These are phyloP conservation scores for Oryza brachyantha DNA, from an alignment of 176 grass and related monocot genomes.

Conservation along the genomic window DNA sequence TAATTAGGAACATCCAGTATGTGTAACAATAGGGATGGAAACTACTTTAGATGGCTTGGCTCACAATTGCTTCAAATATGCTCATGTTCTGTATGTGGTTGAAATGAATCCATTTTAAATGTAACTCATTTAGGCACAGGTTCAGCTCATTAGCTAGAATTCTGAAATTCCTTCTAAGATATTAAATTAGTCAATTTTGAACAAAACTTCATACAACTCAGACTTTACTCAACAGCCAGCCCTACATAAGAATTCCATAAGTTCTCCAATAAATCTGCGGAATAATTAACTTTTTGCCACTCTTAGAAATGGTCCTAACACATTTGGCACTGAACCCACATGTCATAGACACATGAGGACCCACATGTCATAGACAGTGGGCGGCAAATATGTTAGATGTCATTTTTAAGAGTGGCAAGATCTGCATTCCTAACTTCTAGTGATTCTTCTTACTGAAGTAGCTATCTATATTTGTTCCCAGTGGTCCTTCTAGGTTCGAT, in stretches of 20 bases:
- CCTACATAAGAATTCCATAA: not conserved
- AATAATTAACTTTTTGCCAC: too few species aligned
- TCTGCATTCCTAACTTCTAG: not conserved
- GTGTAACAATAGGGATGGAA: not conserved
- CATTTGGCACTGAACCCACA: too few species aligned
- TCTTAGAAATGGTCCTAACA: too few species aligned
- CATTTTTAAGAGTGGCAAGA: too few species aligned
- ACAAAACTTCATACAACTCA: not conserved
- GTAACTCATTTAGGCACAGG: not conserved
- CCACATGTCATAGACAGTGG: too few species aligned
- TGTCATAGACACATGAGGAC: too few species aligned
- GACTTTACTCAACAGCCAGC: not conserved
- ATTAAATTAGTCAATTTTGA: not conserved
- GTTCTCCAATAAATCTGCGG: too few species aligned
- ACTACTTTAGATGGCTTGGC: not conserved
- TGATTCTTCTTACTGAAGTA: conserved; percentile 1
- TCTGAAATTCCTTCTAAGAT: not conserved
- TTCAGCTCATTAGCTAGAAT: not conserved
- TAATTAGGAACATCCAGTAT: not conserved
- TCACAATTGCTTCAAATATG: not conserved
- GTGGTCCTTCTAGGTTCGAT: conserved; percentile 80
- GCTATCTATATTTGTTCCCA: conserved; percentile 27
- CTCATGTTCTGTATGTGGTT: not conserved
- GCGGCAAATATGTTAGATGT: too few species aligned
- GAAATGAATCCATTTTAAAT: not conserved